phyloP scores from a whole-genome alignment of 139 green algal genomes.

The Microglena sp. region DNA sequence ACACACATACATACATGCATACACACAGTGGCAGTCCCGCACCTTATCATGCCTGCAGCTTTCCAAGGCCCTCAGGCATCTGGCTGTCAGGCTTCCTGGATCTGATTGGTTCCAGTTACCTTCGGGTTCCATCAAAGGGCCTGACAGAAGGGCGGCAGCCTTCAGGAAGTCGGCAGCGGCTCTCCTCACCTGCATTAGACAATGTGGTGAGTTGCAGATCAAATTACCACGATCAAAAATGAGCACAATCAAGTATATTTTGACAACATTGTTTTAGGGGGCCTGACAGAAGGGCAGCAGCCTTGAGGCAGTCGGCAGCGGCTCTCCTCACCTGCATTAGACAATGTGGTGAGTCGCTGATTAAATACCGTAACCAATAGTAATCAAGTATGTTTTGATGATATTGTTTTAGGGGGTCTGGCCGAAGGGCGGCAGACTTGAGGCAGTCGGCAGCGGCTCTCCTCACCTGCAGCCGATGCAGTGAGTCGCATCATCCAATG shows the following conservation, averaged over 20 bases:
- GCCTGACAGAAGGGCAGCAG: slow-evolving; percentile 22
- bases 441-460: slow-evolving; percentile 29
- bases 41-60: neutral
- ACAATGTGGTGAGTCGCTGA: too few relatives aligned
- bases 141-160: slow-evolving; percentile 21
- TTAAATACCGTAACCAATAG: too few relatives aligned
- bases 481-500: too few relatives aligned
- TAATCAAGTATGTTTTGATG: too few relatives aligned
- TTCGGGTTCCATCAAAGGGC: slow-evolving; percentile 26
- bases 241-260: too few relatives aligned
- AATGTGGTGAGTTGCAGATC: too few relatives aligned
- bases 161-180: slow-evolving; percentile 28
- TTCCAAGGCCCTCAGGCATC: neutral
- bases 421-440: slow-evolving; percentile 15
- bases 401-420: slow-evolving; percentile 20
- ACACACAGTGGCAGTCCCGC: neutral
- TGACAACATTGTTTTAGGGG: too few relatives aligned
- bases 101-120: slow-evolving; percentile 15
- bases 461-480: too few relatives aligned
- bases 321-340: slow-evolving; percentile 25
- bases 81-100: slow-evolving; percentile 11
- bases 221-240: too few relatives aligned
- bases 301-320: slow-evolving; percentile 23
- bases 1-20: slow-evolving; percentile 3
- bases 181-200: slow-evolving; percentile 18